Conservation (phyloP, 305 asterid genomes). For the Striga hermonthica region DNA sequence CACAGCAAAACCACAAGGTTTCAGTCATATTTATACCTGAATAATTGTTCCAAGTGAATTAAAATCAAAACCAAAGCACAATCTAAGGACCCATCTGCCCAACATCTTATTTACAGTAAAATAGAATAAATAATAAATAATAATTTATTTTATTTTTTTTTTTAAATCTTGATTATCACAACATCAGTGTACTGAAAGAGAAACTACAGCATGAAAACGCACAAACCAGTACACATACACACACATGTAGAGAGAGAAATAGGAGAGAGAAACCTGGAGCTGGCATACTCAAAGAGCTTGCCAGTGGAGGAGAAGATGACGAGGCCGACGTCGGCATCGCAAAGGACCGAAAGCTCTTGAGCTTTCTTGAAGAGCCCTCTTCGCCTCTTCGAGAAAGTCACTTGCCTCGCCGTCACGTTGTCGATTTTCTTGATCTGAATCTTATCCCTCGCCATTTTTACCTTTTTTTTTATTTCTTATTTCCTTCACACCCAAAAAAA, state of each 20-base stretch:
- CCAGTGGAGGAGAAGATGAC: conserved; percentile 72
- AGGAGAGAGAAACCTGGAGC: conserved; percentile 45
- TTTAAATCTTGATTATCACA: too few relatives aligned
- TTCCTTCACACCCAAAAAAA: not conserved
- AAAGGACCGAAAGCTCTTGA: conserved; percentile 70
- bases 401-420: conserved; percentile 71
- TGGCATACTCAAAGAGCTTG: conserved; percentile 62
- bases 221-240: not conserved
- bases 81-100: too few relatives aligned
- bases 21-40: too few relatives aligned
- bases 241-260: not conserved
- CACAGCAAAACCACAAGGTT: too few relatives aligned
- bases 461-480: not conserved
- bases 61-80: too few relatives aligned
- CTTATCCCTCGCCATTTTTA: conserved; percentile 61
- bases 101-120: too few relatives aligned
- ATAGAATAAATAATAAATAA: too few relatives aligned
- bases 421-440: conserved; percentile 80
- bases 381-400: conserved; percentile 76
- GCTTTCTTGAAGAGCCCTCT: conserved; percentile 86
- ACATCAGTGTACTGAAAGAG: too few relatives aligned
- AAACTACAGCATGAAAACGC: not conserved
- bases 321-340: conserved; percentile 76
- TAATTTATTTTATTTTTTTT: too few relatives aligned
- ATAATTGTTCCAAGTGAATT: too few relatives aligned